A percentile compares a stretch with the other conserved stretches of the same genome.
Evolutionary conservation across 176 grass and related monocot genomes (phyloP).

Genomic region (Oryza meyeriana): DNA sequence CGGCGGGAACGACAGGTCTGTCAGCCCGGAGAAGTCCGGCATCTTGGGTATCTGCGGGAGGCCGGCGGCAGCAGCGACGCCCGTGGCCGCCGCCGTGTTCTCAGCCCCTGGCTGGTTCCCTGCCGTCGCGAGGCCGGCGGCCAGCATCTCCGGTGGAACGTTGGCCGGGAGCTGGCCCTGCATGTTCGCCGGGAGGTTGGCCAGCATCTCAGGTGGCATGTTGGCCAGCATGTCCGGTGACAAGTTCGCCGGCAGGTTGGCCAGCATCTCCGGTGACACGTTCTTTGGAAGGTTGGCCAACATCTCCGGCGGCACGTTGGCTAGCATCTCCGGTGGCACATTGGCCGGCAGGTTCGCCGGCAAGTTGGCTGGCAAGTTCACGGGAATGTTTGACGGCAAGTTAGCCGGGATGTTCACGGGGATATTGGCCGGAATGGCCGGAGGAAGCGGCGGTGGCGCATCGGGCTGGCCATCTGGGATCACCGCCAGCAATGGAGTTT

Average conservation of each 20-base stretch:
- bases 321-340: too few relatives aligned
- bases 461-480: not conserved
- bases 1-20: conserved; percentile 39
- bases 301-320: conserved; percentile 6
- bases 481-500: not conserved
- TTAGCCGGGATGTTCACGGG: not conserved
- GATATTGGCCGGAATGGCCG: not conserved
- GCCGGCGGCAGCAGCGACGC: not conserved
- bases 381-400: not conserved
- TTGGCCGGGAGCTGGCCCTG: not conserved
- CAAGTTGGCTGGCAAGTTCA: conserved; percentile 2
- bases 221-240: conserved; percentile 10
- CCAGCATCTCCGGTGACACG: conserved; percentile 35
- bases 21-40: conserved; percentile 41
- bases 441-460: not conserved
- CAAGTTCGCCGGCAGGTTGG: conserved; percentile 9
- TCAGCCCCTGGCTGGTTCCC: not conserved
- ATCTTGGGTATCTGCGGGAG: conserved; percentile 44
- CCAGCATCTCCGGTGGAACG: too few relatives aligned
- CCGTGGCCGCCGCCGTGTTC: not conserved
- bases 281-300: not conserved
- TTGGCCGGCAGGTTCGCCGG: conserved; percentile 5
- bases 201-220: not conserved
- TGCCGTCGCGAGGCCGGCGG: not conserved
- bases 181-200: not conserved